Conservation (phyloP, 78 protist genomes). For the Dictyostelium intermedium region DNA sequence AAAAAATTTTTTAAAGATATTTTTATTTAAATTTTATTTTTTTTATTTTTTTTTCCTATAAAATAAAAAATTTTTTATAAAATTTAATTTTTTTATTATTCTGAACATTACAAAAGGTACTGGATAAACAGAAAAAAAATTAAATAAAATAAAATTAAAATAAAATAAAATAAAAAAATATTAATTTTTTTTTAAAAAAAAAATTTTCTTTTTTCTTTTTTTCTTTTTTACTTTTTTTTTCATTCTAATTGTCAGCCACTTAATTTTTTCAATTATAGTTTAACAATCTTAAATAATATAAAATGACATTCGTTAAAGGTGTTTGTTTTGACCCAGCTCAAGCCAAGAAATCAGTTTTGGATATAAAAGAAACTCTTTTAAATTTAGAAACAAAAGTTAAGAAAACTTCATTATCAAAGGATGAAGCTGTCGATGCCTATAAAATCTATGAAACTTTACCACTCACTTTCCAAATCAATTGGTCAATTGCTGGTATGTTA, state of each 20-base stretch:
- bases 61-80: too few relatives aligned
- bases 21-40: too few relatives aligned
- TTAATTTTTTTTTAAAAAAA: too few relatives aligned
- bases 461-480: slow-evolving; percentile 60
- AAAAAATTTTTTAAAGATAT: neutral
- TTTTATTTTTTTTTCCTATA: neutral
- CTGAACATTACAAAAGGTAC: neutral
- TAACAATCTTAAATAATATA: neutral
- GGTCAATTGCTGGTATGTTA: slow-evolving; percentile 66
- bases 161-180: too few relatives aligned
- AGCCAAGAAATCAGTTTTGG: slow-evolving; percentile 21
- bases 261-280: neutral
- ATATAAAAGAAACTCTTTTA: slow-evolving; percentile 1
- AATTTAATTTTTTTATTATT: too few relatives aligned
- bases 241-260: neutral
- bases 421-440: slow-evolving; percentile 6
- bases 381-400: slow-evolving; percentile 6
- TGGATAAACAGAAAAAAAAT: too few relatives aligned
- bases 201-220: too few relatives aligned
- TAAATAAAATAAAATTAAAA: neutral
- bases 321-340: slow-evolving; percentile 30
- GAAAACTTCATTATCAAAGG: neutral
- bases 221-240: neutral
- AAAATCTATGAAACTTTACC: slow-evolving; percentile 51
- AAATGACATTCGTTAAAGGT: slow-evolving; percentile 61